These are phyloP conservation scores for Volvox carteri DNA, from an alignment of 163 green algal species.

Conservation along the genomic window DNA sequence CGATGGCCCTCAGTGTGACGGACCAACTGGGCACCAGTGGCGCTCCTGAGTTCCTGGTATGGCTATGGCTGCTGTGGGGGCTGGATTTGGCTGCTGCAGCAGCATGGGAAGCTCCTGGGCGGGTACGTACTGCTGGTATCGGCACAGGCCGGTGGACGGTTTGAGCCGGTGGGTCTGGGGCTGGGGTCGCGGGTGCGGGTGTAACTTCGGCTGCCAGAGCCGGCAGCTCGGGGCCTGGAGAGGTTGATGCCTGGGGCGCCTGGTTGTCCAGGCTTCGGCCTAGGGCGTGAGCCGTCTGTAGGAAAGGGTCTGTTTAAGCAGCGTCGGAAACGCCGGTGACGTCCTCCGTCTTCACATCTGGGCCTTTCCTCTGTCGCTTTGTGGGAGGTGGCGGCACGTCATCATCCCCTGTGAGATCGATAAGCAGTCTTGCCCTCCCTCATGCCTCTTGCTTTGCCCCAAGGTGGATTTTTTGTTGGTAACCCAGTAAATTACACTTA, in stretches of 20 bases:
- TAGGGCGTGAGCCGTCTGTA: too few relatives aligned
- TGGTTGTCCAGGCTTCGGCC: background rate
- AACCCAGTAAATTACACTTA: too few relatives aligned
- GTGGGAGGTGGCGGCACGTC: background rate
- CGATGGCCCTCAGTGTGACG: too few relatives aligned
- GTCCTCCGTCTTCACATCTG: background rate
- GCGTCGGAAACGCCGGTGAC: too few relatives aligned
- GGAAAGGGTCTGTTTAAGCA: too few relatives aligned
- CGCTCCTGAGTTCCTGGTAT: too few relatives aligned
- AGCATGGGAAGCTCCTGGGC: background rate
- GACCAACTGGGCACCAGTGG: too few relatives aligned
- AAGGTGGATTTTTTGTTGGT: too few relatives aligned
- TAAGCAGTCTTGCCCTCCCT: too few relatives aligned
- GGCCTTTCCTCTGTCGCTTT: background rate
- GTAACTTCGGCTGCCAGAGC: background rate
- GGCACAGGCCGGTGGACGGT: background rate
- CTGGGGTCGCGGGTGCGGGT: background rate
- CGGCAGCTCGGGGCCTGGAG: too few relatives aligned
- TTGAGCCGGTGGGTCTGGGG: too few relatives aligned
- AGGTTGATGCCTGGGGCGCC: background rate
- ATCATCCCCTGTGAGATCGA: conserved; percentile 31
- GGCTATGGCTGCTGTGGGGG: background rate
- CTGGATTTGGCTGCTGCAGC: background rate
- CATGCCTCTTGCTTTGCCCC: too few relatives aligned
- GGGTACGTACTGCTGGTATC: background rate